Conservation (phyloP, 805 yeast genomes). For the Scheffersomyces coipomensis region DNA sequence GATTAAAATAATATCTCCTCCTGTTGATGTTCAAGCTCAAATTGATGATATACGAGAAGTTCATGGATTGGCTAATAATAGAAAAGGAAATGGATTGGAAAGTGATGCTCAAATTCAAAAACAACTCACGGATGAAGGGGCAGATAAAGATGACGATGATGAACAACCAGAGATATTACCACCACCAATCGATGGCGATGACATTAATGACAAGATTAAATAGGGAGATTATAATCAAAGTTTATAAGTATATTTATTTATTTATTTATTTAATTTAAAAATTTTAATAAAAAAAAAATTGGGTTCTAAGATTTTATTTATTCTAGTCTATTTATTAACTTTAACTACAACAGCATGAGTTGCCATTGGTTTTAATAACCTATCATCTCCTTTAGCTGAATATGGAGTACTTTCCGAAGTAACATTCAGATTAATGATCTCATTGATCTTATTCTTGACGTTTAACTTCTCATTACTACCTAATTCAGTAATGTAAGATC, state of each 20-base stretch:
- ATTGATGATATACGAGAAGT: too few species aligned
- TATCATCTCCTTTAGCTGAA: constrained; percentile 10
- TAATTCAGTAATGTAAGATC: constrained; percentile 52
- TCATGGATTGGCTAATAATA: too few species aligned
- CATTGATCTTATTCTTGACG: constrained; percentile 29
- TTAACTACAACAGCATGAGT: constrained; percentile 18
- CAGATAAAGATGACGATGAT: too few species aligned
- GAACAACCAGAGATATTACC: too few species aligned
- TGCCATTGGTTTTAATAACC: constrained; percentile 22
- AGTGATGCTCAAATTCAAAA: too few species aligned
- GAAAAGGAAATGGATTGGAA: too few species aligned
- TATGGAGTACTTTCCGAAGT: constrained; percentile 5
- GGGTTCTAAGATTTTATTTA: background rate
- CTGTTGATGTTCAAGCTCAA: too few species aligned
- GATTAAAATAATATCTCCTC: too few species aligned
- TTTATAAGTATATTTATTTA: background rate
- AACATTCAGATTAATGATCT: constrained; percentile 19
- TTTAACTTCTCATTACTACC: constrained; percentile 31
- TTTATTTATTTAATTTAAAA: background rate
- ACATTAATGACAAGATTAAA: too few species aligned
- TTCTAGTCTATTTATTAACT: constrained; percentile 7
- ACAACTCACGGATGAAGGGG: too few species aligned
- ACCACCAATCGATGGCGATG: too few species aligned
- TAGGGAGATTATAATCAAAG: too few species aligned
- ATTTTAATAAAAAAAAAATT: background rate